Evolutionary conservation across 1,284 basidiomycete species (phyloP).

Genomic region (Cutaneotrichosporon sp.): DNA sequence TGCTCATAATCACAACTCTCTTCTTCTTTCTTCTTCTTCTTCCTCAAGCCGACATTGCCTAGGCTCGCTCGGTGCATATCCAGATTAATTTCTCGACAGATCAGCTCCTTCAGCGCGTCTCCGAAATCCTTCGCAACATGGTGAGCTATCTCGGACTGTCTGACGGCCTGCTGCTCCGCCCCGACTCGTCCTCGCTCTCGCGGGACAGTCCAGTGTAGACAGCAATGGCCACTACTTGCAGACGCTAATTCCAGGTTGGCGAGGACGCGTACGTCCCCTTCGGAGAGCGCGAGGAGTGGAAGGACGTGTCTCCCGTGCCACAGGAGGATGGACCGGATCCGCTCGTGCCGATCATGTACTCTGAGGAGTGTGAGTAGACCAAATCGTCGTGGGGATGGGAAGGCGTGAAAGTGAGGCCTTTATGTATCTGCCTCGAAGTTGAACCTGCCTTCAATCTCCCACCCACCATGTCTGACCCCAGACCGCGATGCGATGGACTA

Average conservation of each 20-base stretch:
- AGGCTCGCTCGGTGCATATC: not conserved
- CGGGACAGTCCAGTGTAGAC: no score
- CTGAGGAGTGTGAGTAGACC: slow-evolving; percentile 73
- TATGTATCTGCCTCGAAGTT: no score
- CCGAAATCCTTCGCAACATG: not conserved
- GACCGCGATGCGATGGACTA: slow-evolving; percentile 89
- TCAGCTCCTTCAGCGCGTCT: not conserved
- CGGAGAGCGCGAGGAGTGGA: slow-evolving; percentile 65
- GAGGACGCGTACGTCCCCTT: slow-evolving; percentile 52
- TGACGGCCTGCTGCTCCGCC: no score
- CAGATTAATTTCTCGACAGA: not conserved
- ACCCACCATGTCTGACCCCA: slow-evolving; percentile 41
- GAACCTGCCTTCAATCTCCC: no score
- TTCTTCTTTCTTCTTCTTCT: no score
- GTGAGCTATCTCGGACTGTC: no score
- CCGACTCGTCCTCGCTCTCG: no score
- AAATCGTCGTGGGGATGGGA: no score
- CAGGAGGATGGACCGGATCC: slow-evolving; percentile 72
- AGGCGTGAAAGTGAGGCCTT: no score
- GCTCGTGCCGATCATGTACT: slow-evolving; percentile 84
- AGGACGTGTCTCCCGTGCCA: slow-evolving; percentile 68
- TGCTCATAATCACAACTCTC: no score
- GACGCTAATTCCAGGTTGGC: not conserved
- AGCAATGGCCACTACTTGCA: no score
- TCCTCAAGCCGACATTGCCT: not conserved